Percentiles rank a stretch among this genome's conserved stretches.
Evolutionary conservation across 345 rosid genomes (phyloP).

Genomic region (Raphanus sativus): DNA sequence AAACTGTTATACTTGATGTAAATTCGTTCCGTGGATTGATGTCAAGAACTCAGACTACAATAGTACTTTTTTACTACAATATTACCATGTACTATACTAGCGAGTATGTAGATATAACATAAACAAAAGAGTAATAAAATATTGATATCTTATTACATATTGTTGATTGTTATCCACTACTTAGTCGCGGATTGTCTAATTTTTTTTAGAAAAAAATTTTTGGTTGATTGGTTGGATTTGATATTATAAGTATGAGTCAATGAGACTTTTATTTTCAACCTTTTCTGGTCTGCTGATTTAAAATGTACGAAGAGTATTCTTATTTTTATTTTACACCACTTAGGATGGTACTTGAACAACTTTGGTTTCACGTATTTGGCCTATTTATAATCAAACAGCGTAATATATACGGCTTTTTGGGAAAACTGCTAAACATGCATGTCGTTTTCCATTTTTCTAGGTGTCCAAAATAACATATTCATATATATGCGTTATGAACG

Average conservation of each 20-base stretch:
- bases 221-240: not conserved
- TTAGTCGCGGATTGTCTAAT: not conserved
- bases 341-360: conserved; percentile 6
- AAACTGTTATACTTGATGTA: not conserved
- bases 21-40: not conserved
- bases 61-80: not conserved
- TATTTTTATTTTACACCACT: conserved; percentile 15
- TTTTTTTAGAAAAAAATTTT: not conserved
- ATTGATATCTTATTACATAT: not conserved
- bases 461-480: conserved; percentile 9
- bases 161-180: not conserved
- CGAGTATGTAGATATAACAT: no score
- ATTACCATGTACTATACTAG: no score
- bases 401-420: conserved; percentile 21
- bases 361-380: conserved; percentile 38
- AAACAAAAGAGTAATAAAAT: not conserved
- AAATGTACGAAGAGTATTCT: not conserved
- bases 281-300: not conserved
- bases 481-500: conserved; percentile 15
- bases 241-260: not conserved
- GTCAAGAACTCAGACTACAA: not conserved
- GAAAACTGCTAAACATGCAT: conserved; percentile 1
- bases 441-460: conserved; percentile 35
- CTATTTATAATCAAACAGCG: conserved; percentile 34
- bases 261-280: conserved; percentile 9